These are phyloP conservation scores for Penicillium salamii DNA, from an alignment of 495 filamentous ascomycete genomes.

Conservation along the genomic window DNA sequence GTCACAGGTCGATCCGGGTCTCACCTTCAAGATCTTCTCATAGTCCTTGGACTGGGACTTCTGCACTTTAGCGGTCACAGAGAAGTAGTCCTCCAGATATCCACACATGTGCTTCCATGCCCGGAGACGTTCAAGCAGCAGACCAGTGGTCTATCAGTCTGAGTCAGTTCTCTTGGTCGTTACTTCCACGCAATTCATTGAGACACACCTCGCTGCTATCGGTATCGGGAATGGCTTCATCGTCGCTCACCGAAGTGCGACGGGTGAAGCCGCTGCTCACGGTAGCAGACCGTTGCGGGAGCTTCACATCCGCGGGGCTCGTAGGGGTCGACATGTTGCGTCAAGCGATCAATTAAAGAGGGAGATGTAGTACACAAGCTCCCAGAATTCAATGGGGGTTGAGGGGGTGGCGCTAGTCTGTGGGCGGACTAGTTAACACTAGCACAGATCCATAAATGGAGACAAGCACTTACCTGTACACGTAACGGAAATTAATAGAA, in stretches of 20 bases:
- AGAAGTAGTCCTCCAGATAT: constrained; percentile 87
- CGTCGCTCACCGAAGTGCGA: constrained; percentile 43
- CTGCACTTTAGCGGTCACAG: constrained; percentile 77
- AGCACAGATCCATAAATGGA: neutral
- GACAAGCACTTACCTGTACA: neutral
- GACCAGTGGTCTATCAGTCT: constrained; percentile 58
- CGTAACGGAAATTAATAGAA: neutral
- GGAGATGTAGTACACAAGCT: too few species aligned
- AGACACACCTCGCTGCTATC: constrained; percentile 71
- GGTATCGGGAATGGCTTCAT: constrained; percentile 70
- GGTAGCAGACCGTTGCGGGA: constrained; percentile 58
- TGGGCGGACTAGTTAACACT: constrained; percentile 13
- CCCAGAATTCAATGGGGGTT: neutral
- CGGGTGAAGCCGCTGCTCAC: constrained; percentile 44
- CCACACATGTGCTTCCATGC: constrained; percentile 95
- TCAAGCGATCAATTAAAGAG: too few species aligned
- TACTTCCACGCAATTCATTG: neutral
- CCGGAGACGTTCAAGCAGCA: constrained; percentile 79
- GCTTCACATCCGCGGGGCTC: constrained; percentile 37
- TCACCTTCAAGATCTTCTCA: constrained; percentile 86
- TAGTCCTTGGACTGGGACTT: constrained; percentile 88
- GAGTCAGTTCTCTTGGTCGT: constrained; percentile 8
- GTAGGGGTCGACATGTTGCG: constrained; percentile 30
- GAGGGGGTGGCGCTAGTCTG: constrained; percentile 18
- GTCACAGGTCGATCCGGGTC: constrained; percentile 2